Base-by-base conservation (phyloP, 1,139 yeast genomes). In the Arxiozyma bovina region DNA sequence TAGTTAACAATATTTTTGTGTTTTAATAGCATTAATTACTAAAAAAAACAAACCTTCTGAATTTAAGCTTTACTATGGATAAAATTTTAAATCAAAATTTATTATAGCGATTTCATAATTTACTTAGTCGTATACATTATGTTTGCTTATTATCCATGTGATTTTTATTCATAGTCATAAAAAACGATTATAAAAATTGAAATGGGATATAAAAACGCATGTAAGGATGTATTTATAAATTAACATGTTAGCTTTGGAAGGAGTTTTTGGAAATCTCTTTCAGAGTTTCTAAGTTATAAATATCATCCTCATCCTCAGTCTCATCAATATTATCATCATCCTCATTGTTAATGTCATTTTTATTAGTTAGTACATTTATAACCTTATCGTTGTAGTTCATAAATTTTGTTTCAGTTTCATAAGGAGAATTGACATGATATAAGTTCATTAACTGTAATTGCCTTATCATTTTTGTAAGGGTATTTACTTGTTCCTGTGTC, bases 391-490 rank as follows among this genome's bases (percentile, higher is more conserved):
- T 12, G n/a, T 34, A 12, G n/a, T 15, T 12, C 11, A 34, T 34
- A 34, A 15, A 12, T 12, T 34, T 34, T 34, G 4, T 5, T 34
- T 15, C 40, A 15, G 4, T 15, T 15, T 15, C 20, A 6, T 40
- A 8, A n/a, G 62, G 64, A 57, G 60, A 71, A 11, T 67, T 68
- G 22, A 63, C 68, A 55, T 62, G 64, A 58, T 63, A 72, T 59
- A 85, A 73, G 42, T 78, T 78, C 53, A 86, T 71, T 66, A 87
- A 70, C 67, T 87, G 95, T 3, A 87, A 80, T 55, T 81, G 79
- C 60, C 78, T 77, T 67, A 91, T 77, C 42, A 87, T 72, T 45
- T 80, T 82, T 42, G 80, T 75, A 60, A 87, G 73, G 48, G 77
- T 74, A 23, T 77, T 75, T 50, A 85, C 74, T 64, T 86, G 91